Conservation (phyloP, 352 stramenopile species). For the Pythium grandisporangium region DNA sequence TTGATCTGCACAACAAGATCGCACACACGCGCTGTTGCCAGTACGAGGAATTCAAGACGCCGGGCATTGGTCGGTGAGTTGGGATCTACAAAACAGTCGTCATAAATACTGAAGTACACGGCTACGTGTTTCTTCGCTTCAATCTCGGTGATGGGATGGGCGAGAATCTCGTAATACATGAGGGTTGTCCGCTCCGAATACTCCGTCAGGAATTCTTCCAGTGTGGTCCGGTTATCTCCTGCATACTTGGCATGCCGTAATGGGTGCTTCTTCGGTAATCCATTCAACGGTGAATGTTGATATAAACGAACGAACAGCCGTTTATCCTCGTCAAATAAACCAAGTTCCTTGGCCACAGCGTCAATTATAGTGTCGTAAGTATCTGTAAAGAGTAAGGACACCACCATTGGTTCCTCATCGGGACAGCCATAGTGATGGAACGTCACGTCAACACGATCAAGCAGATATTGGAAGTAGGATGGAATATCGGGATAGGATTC, state of each 20-base stretch:
- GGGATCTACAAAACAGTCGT: conserved; percentile 48
- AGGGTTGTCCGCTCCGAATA: conserved; percentile 58
- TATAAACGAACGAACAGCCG: conserved; percentile 66
- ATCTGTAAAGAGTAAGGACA: conserved; percentile 58
- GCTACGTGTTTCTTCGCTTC: conserved; percentile 77
- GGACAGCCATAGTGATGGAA: conserved; percentile 46
- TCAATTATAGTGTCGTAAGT: conserved; percentile 70
- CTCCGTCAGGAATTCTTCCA: conserved; percentile 66
- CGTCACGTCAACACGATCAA: conserved; percentile 70
- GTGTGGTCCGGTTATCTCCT: conserved; percentile 40
- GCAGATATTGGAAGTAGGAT: conserved; percentile 75
- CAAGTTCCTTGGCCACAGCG: conserved; percentile 33
- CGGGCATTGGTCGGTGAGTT: conserved; percentile 18
- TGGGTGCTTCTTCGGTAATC: conserved; percentile 50
- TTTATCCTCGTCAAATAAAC: conserved; percentile 25
- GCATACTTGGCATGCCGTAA: conserved; percentile 57
- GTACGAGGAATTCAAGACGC: conserved; percentile 55
- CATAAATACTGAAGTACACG: conserved; percentile 73
- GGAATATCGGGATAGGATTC: conserved; percentile 63
- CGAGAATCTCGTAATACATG: conserved; percentile 69
- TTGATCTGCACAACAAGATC: conserved; percentile 48
- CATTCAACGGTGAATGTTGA: conserved; percentile 64
- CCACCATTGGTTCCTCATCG: conserved; percentile 34
- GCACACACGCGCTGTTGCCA: conserved; percentile 30
- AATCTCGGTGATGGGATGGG: conserved; percentile 74